Base-by-base conservation (phyloP, 2,329 filamentous ascomycete genomes). In the Monosporascus sp. region DNA sequence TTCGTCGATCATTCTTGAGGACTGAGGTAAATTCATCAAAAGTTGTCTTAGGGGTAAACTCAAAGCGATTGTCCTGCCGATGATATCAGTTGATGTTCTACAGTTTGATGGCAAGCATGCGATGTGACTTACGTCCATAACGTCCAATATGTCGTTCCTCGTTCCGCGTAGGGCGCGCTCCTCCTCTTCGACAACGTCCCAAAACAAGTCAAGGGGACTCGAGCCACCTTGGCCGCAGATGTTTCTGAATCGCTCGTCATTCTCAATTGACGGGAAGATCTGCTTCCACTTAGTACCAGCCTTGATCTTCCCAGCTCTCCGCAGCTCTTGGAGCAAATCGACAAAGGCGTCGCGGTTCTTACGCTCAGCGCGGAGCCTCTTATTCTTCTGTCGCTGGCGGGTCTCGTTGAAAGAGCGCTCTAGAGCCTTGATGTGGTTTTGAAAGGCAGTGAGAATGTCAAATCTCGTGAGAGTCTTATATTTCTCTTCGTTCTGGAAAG, bases 131-230 rank as follows among this genome's bases (percentile, higher is more conserved):
- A 94, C 90, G 78, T 95, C 89, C 61, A 96, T 79, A 60, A 94
- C 90, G 72, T 96, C 91, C 59, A 94, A 76, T 39, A 95, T 88
- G 65, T 91, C 85, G 66, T 94, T 95, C 56, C 90, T 81, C 48
- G 87, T 86, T 48, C 83, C 85, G 56, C 92, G 87, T 47, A 97
- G 76, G n/a, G 87, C 85, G 53, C 89, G 84, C 66, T 99, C 93
- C 69, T 97, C 91, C 68, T 96, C 91, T 68, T 97, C 94, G 25
- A 97, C 80, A 47, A 92, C 77, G 68, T 99, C 94, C 90, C 93
- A 97, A 75, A 99, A 97, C 6, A 99, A 77, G 64, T 97, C 91
- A 59, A 96, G 80, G 15, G 94, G 90, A 5, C 84, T 88, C 5
- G 92, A 96, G 52, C 93, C 92, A 54, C 82, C 73, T 66, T 95